Percentiles rank a stretch among this genome's conserved stretches.
Evolutionary conservation across 805 yeast genomes (phyloP).

Genomic region (Candida suzukii): DNA sequence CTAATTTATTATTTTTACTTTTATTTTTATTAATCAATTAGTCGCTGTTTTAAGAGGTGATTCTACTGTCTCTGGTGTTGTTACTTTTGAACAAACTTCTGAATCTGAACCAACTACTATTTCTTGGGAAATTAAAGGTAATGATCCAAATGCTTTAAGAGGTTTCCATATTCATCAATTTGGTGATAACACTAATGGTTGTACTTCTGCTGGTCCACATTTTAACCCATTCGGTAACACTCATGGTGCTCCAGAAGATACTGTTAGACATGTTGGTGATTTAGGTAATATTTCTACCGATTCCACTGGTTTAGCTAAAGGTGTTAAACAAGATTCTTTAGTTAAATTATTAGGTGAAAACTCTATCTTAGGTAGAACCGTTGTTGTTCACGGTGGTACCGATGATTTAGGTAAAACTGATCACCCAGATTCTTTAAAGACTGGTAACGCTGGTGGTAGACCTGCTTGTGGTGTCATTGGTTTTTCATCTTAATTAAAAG

Average conservation of each 20-base stretch:
- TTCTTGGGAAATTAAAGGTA: conserved; percentile 85
- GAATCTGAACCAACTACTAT: conserved; percentile 81
- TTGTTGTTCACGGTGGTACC: conserved; percentile 86
- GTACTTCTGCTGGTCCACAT: conserved; percentile 98
- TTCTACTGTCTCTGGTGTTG: conserved; percentile 80
- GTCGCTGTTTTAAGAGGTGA: conserved; percentile 98
- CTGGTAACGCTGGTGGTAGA: conserved; percentile 98
- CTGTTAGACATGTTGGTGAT: conserved; percentile 86
- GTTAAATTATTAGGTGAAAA: conserved; percentile 80
- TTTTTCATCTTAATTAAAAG: conserved; percentile 38
- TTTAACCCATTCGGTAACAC: conserved; percentile 85
- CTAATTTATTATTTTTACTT: background rate
- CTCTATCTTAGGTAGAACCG: conserved; percentile 91
- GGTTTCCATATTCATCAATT: conserved; percentile 98
- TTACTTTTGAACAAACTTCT: conserved; percentile 75
- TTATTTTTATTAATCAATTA: conserved; percentile 13
- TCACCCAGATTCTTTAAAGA: conserved; percentile 81
- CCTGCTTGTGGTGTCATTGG: conserved; percentile 99
- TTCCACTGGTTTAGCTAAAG: conserved; percentile 84
- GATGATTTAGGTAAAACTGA: conserved; percentile 97
- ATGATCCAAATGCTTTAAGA: conserved; percentile 78
- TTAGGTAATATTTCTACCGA: conserved; percentile 92
- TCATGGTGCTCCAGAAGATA: conserved; percentile 90
- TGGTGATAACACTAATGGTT: conserved; percentile 99
- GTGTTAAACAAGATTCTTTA: conserved; percentile 68